These are phyloP conservation scores for Arabidopsis hybrid DNA, from an alignment of 441 rosid species.

Conservation along the genomic window DNA sequence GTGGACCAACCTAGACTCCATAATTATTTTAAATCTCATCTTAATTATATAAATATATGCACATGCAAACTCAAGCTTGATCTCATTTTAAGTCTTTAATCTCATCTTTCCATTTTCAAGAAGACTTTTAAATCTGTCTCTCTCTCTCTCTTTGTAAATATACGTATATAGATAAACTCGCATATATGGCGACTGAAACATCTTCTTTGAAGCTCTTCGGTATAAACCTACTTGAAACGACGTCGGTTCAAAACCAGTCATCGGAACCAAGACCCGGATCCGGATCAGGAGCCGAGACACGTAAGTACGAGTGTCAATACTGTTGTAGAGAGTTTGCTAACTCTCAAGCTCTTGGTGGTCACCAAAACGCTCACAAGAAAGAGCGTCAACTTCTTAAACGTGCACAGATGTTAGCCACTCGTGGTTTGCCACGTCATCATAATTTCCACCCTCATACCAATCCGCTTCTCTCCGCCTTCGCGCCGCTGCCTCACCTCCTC, in stretches of 20 bases:
- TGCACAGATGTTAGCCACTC: constrained; percentile 52
- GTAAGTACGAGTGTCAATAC: constrained; percentile 66
- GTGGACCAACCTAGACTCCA: constrained; percentile 48
- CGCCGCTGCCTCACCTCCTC: constrained; percentile 47
- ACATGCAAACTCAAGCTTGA: constrained; percentile 42
- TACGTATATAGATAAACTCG: neutral
- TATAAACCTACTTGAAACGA: constrained; percentile 50
- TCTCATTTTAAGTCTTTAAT: constrained; percentile 48
- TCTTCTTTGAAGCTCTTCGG: constrained; percentile 54
- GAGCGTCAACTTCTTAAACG: constrained; percentile 65
- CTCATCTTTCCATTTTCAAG: constrained; percentile 38
- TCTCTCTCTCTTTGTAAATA: neutral
- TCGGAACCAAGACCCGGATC: constrained; percentile 35
- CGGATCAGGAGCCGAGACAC: constrained; percentile 41
- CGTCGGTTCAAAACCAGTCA: constrained; percentile 23
- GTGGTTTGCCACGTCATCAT: constrained; percentile 41
- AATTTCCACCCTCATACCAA: constrained; percentile 32
- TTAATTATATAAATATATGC: constrained; percentile 43
- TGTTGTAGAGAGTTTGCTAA: constrained; percentile 64
- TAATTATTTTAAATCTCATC: constrained; percentile 29
- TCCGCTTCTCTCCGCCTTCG: constrained; percentile 49
- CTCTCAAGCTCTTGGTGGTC: constrained; percentile 73
- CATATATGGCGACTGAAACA: constrained; percentile 36
- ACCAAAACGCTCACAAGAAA: constrained; percentile 79
- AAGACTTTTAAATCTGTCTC: constrained; percentile 26